Base-by-base conservation (phyloP, 352 stramenopile genomes). In the Phytophthora pinifolia region DNA sequence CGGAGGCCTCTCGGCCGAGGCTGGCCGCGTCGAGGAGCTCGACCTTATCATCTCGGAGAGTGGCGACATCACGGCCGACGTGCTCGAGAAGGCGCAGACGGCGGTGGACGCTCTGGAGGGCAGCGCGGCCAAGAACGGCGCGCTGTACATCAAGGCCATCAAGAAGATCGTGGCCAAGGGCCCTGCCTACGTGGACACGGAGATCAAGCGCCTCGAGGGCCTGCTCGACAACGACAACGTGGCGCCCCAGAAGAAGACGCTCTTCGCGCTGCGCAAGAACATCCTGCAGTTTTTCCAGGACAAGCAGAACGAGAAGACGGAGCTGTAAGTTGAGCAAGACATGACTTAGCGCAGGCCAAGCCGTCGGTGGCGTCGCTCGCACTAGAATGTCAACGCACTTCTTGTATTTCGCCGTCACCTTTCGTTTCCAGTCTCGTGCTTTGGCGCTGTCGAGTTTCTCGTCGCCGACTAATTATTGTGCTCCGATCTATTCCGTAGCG, bases 161-260 rank as follows among this genome's bases (percentile, higher is more conserved):
- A 93, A 94, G 77, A 96, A 97, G 80, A 78, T 97, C 42, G 57
- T 95, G 13, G 74, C 76, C 29, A 96, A 96, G 75, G 89, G 89
- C 46, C 63, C 76, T 9, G 73, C 70, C 42, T 97, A 96, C 76
- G 73, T 96, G 20, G 67, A 84, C 10, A 65, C 64, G 25, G 89
- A 97, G 74, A 88, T 96, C 53, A 79, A 77, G 62, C 83, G 89
- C 54, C 74, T 97, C 10, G 69, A 87, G 6, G 72, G 72, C 25
- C 54, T 97, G 67, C 67, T 95, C 30, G 65, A 70, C 29, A 91
- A 94, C 63, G 73, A 89, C 38, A 91, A 91, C 61, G 84, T 96
- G 35, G 73, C 76, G 22, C 62, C 87, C 6, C 64, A 89, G 54
- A 96, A 96, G 69, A 96, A 96, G 70, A 94, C 82, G 65, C 76